A percentile compares a stretch with the other conserved stretches of the same genome.
These are phyloP conservation scores for Aspergillus ochraceus DNA, from an alignment of 2,329 filamentous ascomycete genomes.

Conservation along the genomic window DNA sequence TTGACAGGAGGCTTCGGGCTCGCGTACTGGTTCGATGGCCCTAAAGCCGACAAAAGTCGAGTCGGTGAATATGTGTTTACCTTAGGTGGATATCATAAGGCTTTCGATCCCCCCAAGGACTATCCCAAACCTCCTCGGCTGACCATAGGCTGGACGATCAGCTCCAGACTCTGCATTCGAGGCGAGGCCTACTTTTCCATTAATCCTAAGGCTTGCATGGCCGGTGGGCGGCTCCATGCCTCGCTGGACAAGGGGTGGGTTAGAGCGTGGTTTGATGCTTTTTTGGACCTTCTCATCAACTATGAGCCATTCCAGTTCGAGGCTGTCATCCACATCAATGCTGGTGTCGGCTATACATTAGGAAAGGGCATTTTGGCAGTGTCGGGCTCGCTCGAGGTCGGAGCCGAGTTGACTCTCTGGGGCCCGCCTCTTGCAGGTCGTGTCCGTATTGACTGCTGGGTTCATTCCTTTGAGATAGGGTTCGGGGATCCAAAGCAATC, in stretches of 20 bases:
- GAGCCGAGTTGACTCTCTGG: constrained; percentile 22
- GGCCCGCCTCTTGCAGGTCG: constrained; percentile 24
- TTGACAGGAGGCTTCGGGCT: constrained; percentile 47
- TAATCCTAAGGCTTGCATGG: constrained; percentile 48
- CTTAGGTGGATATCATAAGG: constrained; percentile 48
- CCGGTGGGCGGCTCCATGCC: constrained; percentile 37
- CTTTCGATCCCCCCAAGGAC: constrained; percentile 32
- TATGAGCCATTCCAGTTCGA: constrained; percentile 42
- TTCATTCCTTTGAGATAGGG: constrained; percentile 23
- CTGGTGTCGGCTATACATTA: constrained; percentile 13
- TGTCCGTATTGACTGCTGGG: constrained; percentile 24
- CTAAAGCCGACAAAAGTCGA: constrained; percentile 1
- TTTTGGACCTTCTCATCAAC: constrained; percentile 44
- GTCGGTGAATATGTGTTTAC: constrained; percentile 49
- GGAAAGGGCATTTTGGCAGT: constrained; percentile 10
- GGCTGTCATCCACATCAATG: constrained; percentile 27
- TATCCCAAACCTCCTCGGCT: constrained; percentile 44
- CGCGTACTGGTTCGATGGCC: constrained; percentile 39
- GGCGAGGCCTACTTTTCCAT: constrained; percentile 50
- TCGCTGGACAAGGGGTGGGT: constrained; percentile 34
- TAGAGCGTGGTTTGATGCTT: constrained; percentile 43
- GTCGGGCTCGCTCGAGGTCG: constrained; percentile 13
- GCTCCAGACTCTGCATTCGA: constrained; percentile 31
- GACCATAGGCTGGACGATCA: constrained; percentile 39
- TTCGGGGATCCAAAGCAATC: constrained; percentile 14